phyloP scores from a whole-genome alignment of 2,329 filamentous ascomycete genomes.

The Dactylellina leptospora region DNA sequence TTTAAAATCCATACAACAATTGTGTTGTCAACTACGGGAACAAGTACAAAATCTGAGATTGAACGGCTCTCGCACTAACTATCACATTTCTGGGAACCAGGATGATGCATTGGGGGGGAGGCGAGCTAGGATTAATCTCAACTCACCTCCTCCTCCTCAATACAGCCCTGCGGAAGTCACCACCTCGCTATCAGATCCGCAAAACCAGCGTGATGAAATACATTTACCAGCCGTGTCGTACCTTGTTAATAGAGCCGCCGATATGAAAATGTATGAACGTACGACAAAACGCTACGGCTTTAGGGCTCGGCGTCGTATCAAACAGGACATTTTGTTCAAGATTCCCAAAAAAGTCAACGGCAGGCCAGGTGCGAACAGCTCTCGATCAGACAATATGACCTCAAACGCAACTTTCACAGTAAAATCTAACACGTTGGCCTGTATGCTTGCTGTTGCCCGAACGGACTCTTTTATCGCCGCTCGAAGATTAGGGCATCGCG shows the following conservation, averaged over 20 bases:
- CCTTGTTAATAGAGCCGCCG: not conserved
- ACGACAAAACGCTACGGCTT: not conserved
- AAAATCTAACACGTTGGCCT: not conserved
- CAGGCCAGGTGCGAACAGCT: not conserved
- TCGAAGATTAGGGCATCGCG: not conserved
- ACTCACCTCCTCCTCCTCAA: not conserved
- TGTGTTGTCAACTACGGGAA: too few species aligned
- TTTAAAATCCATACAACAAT: too few species aligned
- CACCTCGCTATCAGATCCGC: too few species aligned
- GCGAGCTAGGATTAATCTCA: not conserved
- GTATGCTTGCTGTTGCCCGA: not conserved
- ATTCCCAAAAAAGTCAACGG: not conserved
- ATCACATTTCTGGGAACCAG: constrained; percentile 9
- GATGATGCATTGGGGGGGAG: not conserved
- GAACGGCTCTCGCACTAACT: not conserved
- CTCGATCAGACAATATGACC: not conserved
- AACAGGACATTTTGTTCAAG: constrained; percentile 10
- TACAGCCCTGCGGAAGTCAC: not conserved
- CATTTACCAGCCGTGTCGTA: not conserved
- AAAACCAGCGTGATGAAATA: not conserved
- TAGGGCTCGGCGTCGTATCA: constrained; percentile 8
- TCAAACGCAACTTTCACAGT: not conserved
- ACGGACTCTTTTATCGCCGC: not conserved
- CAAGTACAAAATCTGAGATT: not conserved
- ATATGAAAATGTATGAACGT: not conserved